A percentile compares a stretch with the other conserved stretches of the same genome.
These are phyloP conservation scores for Porosira glacialis DNA, from an alignment of 352 stramenopile genomes.

Conservation along the genomic window DNA sequence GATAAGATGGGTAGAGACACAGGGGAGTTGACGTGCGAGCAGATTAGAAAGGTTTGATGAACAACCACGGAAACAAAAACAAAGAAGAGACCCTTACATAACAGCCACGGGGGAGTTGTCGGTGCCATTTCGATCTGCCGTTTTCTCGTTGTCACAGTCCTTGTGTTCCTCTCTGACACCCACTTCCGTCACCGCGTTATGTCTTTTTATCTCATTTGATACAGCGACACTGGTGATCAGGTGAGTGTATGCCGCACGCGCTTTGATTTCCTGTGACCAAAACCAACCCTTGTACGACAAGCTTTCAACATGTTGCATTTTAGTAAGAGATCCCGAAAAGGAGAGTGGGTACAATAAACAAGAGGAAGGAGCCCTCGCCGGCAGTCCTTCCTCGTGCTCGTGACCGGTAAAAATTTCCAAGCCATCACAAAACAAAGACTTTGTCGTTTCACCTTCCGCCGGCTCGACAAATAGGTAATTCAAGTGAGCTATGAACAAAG, in stretches of 20 bases:
- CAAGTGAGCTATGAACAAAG: constrained; percentile 35
- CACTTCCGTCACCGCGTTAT: constrained; percentile 4
- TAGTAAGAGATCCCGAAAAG: constrained; percentile 26
- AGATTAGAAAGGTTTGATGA: not conserved
- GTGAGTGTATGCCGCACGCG: constrained; percentile 64
- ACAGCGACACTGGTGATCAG: constrained; percentile 64
- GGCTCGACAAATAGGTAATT: constrained; percentile 42
- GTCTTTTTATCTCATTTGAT: constrained; percentile 33
- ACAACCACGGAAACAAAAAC: not conserved
- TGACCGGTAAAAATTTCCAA: constrained; percentile 63
- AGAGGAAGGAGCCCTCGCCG: constrained; percentile 13
- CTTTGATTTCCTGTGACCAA: constrained; percentile 51
- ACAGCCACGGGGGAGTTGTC: not conserved
- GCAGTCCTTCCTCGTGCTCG: constrained; percentile 6
- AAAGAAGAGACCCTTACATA: not conserved
- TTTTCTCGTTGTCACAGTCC: too few species aligned
- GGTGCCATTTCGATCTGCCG: too few species aligned
- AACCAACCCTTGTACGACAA: constrained; percentile 32
- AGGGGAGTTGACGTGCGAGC: too few species aligned
- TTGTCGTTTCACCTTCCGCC: not conserved
- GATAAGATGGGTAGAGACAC: too few species aligned
- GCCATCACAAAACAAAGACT: constrained; percentile 56
- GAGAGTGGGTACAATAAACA: constrained; percentile 34
- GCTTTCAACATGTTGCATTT: constrained; percentile 3
- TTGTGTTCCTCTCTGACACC: too few species aligned